Evolutionary conservation across 352 stramenopile species (phyloP).

Genomic region (Phytophthora citrophthora): DNA sequence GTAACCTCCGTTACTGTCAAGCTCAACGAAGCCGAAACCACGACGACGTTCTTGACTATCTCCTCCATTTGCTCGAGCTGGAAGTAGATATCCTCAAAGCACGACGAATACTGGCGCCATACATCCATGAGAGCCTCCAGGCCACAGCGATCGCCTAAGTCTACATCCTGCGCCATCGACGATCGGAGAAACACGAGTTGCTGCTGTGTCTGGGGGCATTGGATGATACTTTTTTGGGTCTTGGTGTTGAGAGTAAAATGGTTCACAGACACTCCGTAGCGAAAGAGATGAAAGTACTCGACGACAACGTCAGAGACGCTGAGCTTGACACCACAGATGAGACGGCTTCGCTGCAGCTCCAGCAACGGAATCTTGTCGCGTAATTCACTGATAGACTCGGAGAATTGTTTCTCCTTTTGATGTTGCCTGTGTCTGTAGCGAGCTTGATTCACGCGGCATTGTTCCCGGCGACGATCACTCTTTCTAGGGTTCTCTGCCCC

Average conservation of each 20-base stretch:
- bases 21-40: background rate
- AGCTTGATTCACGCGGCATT: background rate
- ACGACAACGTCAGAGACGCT: background rate
- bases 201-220: too few species aligned
- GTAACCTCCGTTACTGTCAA: background rate
- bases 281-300: conserved; percentile 1
- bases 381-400: background rate
- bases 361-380: background rate
- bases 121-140: conserved; percentile 12
- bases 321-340: background rate
- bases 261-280: background rate
- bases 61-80: background rate
- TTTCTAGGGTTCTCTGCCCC: too few species aligned
- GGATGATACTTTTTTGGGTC: background rate
- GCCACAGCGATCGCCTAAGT: conserved; percentile 10
- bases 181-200: conserved; percentile 33
- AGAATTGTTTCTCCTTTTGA: background rate
- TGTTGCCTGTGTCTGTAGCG: background rate
- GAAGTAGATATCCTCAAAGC: conserved; percentile 26
- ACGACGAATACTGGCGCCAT: conserved; percentile 19
- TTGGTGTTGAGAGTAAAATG: background rate
- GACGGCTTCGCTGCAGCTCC: background rate
- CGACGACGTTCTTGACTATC: conserved; percentile 7
- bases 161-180: conserved; percentile 20
- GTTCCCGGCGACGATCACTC: background rate